Conservation (phyloP, 1,284 basidiomycete genomes). For the Leccinum laetum region DNA sequence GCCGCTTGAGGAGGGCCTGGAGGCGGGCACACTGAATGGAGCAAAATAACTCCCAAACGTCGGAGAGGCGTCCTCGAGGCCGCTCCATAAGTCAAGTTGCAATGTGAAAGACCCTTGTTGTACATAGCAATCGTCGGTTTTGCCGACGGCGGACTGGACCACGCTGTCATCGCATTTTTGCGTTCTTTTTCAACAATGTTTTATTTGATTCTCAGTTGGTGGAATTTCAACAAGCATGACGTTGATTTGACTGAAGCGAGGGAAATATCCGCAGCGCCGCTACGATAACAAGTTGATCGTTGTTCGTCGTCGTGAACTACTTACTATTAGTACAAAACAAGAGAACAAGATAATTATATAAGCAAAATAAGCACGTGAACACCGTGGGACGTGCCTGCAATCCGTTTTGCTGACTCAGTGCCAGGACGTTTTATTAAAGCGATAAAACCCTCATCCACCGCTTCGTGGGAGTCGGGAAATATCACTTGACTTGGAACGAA, state of each 20-base stretch:
- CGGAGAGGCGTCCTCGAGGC: slow-evolving; percentile 29
- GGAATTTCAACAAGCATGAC: not conserved
- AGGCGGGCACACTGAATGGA: slow-evolving; percentile 10
- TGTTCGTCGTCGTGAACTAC: too few species aligned
- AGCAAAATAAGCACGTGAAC: too few species aligned
- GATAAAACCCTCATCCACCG: too few species aligned
- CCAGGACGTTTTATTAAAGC: too few species aligned
- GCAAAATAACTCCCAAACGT: slow-evolving; percentile 13
- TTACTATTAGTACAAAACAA: too few species aligned
- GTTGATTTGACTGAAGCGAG: slow-evolving; percentile 10
- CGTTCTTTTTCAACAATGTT: not conserved
- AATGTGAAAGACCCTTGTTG: slow-evolving; percentile 11
- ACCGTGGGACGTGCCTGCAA: too few species aligned
- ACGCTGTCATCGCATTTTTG: slow-evolving; percentile 22
- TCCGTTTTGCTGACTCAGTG: too few species aligned
- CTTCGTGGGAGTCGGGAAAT: too few species aligned
- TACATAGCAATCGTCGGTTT: slow-evolving; percentile 9
- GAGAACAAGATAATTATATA: too few species aligned
- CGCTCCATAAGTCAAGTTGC: not conserved
- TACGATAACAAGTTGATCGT: too few species aligned
- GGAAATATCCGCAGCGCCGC: not conserved
- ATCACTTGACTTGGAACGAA: too few species aligned
- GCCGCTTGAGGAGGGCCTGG: not conserved
- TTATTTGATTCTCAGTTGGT: slow-evolving; percentile 1
- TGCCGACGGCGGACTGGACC: slow-evolving; percentile 15